A percentile compares a stretch with the other conserved stretches of the same genome.
phyloP scores from a whole-genome alignment of 192 early-diverging fungal genomes.

The Backusella tarrabulga region DNA sequence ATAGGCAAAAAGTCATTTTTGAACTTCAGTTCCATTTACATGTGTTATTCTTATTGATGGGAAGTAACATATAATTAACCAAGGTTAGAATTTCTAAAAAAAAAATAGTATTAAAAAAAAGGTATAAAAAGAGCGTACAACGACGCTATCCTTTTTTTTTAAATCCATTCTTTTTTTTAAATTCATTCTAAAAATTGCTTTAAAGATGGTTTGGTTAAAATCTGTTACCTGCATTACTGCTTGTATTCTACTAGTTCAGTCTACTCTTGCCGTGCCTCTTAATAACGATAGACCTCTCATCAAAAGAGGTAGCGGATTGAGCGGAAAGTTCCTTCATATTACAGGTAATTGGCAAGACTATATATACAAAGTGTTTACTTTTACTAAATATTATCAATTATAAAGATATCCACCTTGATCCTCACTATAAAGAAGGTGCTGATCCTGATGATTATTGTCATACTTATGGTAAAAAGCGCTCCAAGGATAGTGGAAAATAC shows the following conservation, averaged over 20 bases:
- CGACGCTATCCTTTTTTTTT: neutral
- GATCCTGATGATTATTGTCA: constrained; percentile 36
- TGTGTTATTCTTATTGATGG: neutral
- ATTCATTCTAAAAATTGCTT: neutral
- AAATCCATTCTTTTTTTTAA: neutral
- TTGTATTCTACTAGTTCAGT: constrained; percentile 4
- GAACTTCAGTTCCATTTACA: neutral
- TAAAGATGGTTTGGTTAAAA: constrained; percentile 9
- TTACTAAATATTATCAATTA: neutral
- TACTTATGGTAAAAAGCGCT: constrained; percentile 6
- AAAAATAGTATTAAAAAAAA: neutral
- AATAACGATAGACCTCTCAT: neutral
- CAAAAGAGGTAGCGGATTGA: constrained; percentile 6
- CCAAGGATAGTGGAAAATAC: constrained; percentile 37
- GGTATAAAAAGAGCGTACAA: neutral
- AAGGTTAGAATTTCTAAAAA: neutral
- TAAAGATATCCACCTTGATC: constrained; percentile 41
- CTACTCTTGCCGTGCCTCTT: neutral
- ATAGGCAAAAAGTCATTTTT: neutral
- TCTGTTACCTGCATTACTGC: constrained; percentile 7
- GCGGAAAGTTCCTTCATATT: constrained; percentile 33
- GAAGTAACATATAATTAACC: neutral
- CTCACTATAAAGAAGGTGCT: constrained; percentile 23
- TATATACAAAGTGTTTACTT: neutral
- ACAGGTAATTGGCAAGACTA: constrained; percentile 17